Evolutionary conservation across 768 basidiomycete genomes (phyloP).

Genomic region (Crepidotus variabilis): DNA sequence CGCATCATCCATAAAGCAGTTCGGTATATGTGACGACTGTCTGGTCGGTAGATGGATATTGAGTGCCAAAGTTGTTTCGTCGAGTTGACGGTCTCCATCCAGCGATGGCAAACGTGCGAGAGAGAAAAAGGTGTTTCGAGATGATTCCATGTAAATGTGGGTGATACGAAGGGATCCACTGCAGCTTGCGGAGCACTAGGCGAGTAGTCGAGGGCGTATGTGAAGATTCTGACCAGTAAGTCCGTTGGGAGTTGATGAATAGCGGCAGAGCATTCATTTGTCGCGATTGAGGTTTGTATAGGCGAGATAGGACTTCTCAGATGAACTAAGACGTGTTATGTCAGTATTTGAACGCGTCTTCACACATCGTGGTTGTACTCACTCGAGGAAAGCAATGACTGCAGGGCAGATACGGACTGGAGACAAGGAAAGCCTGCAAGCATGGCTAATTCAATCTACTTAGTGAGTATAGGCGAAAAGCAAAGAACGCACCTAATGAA

Average conservation of each 20-base stretch:
- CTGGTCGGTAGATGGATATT: neutral
- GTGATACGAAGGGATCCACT: neutral
- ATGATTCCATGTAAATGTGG: neutral
- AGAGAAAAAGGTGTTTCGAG: neutral
- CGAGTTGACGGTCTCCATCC: constrained; percentile 1
- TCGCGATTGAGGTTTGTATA: neutral
- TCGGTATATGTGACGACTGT: neutral
- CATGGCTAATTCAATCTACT: neutral
- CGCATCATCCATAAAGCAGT: neutral
- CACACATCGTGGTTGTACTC: neutral
- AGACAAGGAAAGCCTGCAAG: neutral
- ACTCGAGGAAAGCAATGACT: neutral
- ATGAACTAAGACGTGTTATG: neutral
- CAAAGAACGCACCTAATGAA: neutral
- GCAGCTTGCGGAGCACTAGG: neutral
- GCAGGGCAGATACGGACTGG: neutral
- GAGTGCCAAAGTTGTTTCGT: neutral
- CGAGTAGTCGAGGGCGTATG: neutral
- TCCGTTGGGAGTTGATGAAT: neutral
- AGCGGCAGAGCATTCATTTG: neutral
- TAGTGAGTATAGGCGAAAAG: neutral
- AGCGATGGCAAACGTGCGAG: neutral
- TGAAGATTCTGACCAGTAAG: neutral
- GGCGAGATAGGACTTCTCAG: neutral
- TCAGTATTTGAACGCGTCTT: neutral